Evolutionary conservation across 2,329 filamentous ascomycete species (phyloP), one percentile per base, ranked within the genome.

Genomic region (Trichoderma atrobrunneum): DNA sequence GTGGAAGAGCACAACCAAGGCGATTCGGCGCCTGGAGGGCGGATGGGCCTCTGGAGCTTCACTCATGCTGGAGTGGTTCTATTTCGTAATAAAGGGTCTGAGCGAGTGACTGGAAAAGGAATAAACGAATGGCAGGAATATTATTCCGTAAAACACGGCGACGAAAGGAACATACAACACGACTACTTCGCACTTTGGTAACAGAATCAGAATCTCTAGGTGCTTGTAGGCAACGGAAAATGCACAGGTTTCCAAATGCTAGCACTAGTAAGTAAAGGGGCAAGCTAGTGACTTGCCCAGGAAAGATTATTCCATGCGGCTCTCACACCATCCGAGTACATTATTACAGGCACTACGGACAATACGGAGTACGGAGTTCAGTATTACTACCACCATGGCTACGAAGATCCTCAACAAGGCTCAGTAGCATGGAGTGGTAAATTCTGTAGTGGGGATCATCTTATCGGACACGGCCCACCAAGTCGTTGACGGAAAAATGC

Each of bases 231-330:
- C 8, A 54, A 34, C 21, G 12, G 62, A 65, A 32, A 32, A 30
- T n/a, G 51, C 64, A 24, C 51, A 43, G 34, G 10, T 11, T 60
- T n/a, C 57, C 24, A 48, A 21, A 21, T 30, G n/a, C 12, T 32
- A 59, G 34, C 34, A 32, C 57, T 60, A 68, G 65, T 68, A 48
- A 60, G 65, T 68, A 59, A 68, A 68, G 65, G 65, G 65, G 65
- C 36, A 59, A 60, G 65, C 54, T 68, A 68, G 54, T 43, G 65
- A 26, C 8, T 26, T 56, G 26, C 51, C 21, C 18, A 62, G 34
- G 16, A 28, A 43, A 11, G 24, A 59, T 18, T 66, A 56, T 56
- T 66, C 28, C 28, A 18, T 66, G 63, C 21, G 48, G 63, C 30
- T 67, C 48, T 39, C 21, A 24, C 16, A 28, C 32, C 21, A 56